Evolutionary conservation across 345 rosid species (phyloP), one percentile per base, ranked within the genome.

Genomic region (Pugionium cornutum): DNA sequence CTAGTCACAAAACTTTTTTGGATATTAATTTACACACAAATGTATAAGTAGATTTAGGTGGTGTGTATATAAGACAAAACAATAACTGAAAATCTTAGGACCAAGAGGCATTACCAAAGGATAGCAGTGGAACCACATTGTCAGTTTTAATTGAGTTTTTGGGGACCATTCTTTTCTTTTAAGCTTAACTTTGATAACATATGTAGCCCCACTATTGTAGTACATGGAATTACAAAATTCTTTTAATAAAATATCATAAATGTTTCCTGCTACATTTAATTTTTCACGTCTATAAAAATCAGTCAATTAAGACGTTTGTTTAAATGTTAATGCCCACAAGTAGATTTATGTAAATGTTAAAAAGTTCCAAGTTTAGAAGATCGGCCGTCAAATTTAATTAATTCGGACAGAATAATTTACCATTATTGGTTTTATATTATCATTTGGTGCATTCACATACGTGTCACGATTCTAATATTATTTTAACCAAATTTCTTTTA

Each of bases 281-380:
- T 64, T 64, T 51, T 5, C 28, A 64, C 35, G 32, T 43, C 66
- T 57, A n/a, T 1, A 9, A 10, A 64, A 35, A 8, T 25, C 10
- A 40, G 44, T 40, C 70, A 65, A 65, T 58, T 65, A 65, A 73
- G 62, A 37, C 35, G 67, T 62, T 66, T 56, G 62, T 73, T 66
- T 66, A 36, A 73, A 73, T 73, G 72, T 58, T 48, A 44, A 58
- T 43, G 62, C 10, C 71, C 72, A 66, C 50, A 66, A 73, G 72
- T 73, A 73, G 76, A 46, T n/a, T 45, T 59, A 7, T 37, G 76
- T 73, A 66, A 58, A 73, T 73, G 76, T 73, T 73, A 73, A 73
- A 65, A 65, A 29, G 9, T 73, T 59, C 67, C 50, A 66, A 44
- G 71, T 73, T 66, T 73, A 66, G 76, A 51, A 66, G 64, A 34